Percentiles rank a stretch among this genome's conserved stretches.
Evolutionary conservation across 768 basidiomycete genomes (phyloP).

Genomic region (Hypsizygus marmoreus): DNA sequence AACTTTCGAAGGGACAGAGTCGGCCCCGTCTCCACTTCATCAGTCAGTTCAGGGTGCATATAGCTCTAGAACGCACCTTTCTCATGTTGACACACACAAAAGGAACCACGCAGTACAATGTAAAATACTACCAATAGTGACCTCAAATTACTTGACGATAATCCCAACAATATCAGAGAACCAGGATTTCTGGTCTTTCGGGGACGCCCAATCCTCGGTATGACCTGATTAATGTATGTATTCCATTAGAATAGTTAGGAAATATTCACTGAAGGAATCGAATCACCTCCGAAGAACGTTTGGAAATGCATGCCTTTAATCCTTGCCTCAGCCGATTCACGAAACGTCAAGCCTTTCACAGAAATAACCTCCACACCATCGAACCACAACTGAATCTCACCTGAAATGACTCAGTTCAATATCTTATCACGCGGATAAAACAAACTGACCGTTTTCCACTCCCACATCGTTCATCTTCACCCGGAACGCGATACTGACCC

Average conservation of each 20-base stretch:
- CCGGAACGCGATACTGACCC: conserved; percentile 67
- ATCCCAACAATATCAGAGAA: conserved; percentile 55
- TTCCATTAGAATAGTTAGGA: background rate
- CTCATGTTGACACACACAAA: no score
- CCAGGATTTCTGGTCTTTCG: conserved; percentile 54
- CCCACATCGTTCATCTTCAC: conserved; percentile 69
- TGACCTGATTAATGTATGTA: conserved; percentile 38
- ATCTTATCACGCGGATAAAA: background rate
- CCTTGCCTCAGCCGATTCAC: conserved; percentile 39
- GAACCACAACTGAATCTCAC: conserved; percentile 67
- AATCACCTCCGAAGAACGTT: conserved; percentile 76
- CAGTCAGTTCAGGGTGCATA: no score
- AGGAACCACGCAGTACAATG: no score
- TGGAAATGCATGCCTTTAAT: conserved; percentile 75
- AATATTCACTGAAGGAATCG: background rate
- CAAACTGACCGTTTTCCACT: conserved; percentile 50
- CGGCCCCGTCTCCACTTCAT: no score
- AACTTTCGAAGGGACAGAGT: no score
- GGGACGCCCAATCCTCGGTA: conserved; percentile 59
- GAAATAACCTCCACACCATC: conserved; percentile 60
- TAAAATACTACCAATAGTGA: no score
- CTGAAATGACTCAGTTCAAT: conserved; percentile 29
- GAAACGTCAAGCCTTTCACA: conserved; percentile 49
- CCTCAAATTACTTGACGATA: conserved; percentile 28
- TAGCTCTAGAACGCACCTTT: no score